Conservation (phyloP, 495 filamentous ascomycete species). For the Xylaria curta region DNA sequence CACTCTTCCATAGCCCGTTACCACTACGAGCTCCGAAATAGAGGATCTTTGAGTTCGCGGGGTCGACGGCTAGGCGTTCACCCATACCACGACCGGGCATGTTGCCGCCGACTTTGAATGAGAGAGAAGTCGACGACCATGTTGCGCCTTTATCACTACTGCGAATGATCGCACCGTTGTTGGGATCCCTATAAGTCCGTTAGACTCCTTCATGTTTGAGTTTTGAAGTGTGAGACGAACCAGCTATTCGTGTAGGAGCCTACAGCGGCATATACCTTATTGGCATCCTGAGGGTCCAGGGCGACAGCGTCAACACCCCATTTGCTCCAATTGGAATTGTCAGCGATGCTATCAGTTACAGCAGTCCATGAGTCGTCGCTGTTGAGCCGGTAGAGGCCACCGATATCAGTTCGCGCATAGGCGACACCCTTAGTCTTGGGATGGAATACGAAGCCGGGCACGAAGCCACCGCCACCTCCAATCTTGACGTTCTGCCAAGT, state of each 20-base stretch:
- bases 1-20: conserved; percentile 68
- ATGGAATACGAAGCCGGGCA: conserved; percentile 65
- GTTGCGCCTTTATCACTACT: conserved; percentile 58
- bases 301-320: conserved; percentile 68
- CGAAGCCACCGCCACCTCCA: conserved; percentile 66
- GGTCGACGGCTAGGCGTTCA: conserved; percentile 67
- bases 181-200: conserved; percentile 53
- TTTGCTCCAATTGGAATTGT: conserved; percentile 58
- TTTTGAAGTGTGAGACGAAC: conserved; percentile 20
- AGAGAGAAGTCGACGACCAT: conserved; percentile 52
- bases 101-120: conserved; percentile 69
- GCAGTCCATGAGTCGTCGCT: conserved; percentile 63
- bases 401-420: conserved; percentile 69
- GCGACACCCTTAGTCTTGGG: conserved; percentile 62
- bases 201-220: neutral
- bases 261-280: conserved; percentile 62
- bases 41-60: conserved; percentile 59
- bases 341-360: conserved; percentile 58
- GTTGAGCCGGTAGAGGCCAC: conserved; percentile 65
- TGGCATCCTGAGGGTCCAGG: conserved; percentile 59
- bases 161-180: conserved; percentile 58
- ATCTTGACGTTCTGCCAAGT: conserved; percentile 56
- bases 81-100: conserved; percentile 71
- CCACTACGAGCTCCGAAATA: conserved; percentile 67
- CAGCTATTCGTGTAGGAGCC: conserved; percentile 66